Base-by-base conservation (phyloP, 768 basidiomycete genomes). In the Leccinum barrowsii region DNA sequence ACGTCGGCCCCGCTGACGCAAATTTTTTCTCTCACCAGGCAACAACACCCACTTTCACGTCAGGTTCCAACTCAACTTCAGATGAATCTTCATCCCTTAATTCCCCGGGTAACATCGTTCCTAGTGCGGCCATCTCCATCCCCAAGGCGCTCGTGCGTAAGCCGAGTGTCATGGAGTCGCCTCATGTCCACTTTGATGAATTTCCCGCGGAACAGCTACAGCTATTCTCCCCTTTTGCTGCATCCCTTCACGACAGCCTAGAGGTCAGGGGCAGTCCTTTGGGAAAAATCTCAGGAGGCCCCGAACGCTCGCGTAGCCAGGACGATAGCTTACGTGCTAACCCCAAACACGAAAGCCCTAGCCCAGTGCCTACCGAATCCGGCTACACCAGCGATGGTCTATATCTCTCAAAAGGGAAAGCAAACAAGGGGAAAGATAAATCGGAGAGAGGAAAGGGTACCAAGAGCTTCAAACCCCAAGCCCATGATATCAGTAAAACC, bases 21-120 rank as follows among this genome's bases (percentile, higher is more conserved):
- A 65, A 57, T 53, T 56, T 55, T 55, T 50, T 50, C 61, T 40
- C 55, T 48, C 48, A 5, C 24, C 52, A 72, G 71, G 63, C 26
- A 46, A 56, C 50, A 13, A 72, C 67, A 7, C 78, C 78, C 13
- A 63, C 72, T 40, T 67, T 77, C 54, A 79, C 76, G 5, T 76
- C 71, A 34, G 70, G 71, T 37, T 78, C 78, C 28, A 77, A 76
- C 32, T 73, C 76, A 22, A 70, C 73, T 4, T 79, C 79, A 8
- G 78, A 80, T 57, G 77, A 77, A 59, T 78, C 76, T 15, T 74
- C 69, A 13, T 70, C 71, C 26, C 70, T 73, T 48, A 67, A 65
- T 62, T 65, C 66, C 17, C 63, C 70, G 17, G 60, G 26, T 30
- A 70, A 64, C 55, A 51, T 37, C 55, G 60, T 52, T 46, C 57